Evolutionary conservation across 2,329 filamentous ascomycete genomes (phyloP), one percentile per base, ranked within the genome.

Genomic region (Pleurostoma richardsiae): DNA sequence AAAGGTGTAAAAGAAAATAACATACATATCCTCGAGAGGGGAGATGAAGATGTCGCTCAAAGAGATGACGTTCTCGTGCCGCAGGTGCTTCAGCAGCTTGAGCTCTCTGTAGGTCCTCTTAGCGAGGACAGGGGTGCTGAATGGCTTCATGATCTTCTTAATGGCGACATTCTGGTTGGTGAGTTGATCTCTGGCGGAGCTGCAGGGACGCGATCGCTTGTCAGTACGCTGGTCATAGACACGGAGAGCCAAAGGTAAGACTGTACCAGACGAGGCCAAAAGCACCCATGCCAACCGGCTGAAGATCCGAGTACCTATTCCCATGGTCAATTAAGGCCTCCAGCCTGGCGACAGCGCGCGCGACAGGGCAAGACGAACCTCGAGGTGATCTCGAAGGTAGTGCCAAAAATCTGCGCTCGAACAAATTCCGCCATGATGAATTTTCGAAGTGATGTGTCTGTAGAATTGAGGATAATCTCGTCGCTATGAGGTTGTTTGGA

Each of bases 81-180:
- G 85, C 51, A 99, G 76, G 65, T 99, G 94, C 77, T 97, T 99
- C 62, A 99, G 77, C 53, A 99, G 81, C 77, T 97, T 99, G 65
- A 99, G 75, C 70, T 99, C 94, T 63, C 94, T 85, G 69, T 99
- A 99, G 56, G 94, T 99, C 65, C 94, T 83, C 77, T 99, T 99
- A 49, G 94, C 94, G 42, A 99, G 79, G 49, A 99, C 94, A 1
- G 94, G 91, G n/a, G 94, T 99, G 78, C 91, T 96, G 73, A 99
- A 99, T 7, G 94, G 94, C 77, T 97, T 99, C 92, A 99, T 97
- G 65, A 99, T 99, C 82, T 99, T 99, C 82, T 99, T 99, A 66
- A 99, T 91, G 49, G 94, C 94, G 52, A 99, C 94, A 70, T 91
- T 90, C 70, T 96, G 91, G 67, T 82, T 88, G 50, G 94, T 97